Conservation (phyloP, 768 basidiomycete genomes). For the Termitomyces titanicus region DNA sequence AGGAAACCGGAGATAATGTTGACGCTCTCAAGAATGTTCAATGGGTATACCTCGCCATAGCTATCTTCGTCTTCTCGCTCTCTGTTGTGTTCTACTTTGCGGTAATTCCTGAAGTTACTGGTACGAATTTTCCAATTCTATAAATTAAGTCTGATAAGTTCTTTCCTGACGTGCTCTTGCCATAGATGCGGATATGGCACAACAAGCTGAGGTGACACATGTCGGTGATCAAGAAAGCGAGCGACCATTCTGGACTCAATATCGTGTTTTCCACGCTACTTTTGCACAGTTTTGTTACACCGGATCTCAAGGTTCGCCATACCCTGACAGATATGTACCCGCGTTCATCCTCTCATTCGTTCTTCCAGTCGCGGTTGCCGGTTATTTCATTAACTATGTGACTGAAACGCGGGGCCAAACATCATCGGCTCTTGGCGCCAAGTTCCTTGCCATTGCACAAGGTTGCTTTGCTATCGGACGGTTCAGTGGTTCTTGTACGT, state of each 20-base stretch:
- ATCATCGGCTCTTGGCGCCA: conserved; percentile 22
- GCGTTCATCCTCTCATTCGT: not conserved
- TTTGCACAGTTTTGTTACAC: conserved; percentile 31
- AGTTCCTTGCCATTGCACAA: conserved; percentile 29
- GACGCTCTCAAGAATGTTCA: conserved; percentile 27
- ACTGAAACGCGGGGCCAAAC: conserved; percentile 25
- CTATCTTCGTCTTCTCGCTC: conserved; percentile 29
- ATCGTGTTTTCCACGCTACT: conserved; percentile 27
- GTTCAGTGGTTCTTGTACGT: conserved; percentile 28
- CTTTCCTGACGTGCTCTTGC: not conserved
- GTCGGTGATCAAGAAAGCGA: conserved; percentile 22
- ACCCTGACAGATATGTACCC: not conserved
- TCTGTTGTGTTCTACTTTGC: conserved; percentile 29
- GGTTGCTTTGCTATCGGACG: conserved; percentile 29
- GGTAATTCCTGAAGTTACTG: conserved; percentile 32
- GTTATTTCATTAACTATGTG: conserved; percentile 32
- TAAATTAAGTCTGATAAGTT: not conserved
- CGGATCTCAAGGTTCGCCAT: conserved; percentile 26
- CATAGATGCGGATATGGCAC: conserved; percentile 30
- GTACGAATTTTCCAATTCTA: conserved; percentile 6
- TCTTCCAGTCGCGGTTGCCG: conserved; percentile 25
- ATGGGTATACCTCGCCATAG: conserved; percentile 33
- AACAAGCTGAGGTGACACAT: conserved; percentile 30
- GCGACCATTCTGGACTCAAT: conserved; percentile 25
- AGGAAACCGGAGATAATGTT: conserved; percentile 27